Conservation (phyloP, 306 rosid genomes). For the Medicago arabica region DNA sequence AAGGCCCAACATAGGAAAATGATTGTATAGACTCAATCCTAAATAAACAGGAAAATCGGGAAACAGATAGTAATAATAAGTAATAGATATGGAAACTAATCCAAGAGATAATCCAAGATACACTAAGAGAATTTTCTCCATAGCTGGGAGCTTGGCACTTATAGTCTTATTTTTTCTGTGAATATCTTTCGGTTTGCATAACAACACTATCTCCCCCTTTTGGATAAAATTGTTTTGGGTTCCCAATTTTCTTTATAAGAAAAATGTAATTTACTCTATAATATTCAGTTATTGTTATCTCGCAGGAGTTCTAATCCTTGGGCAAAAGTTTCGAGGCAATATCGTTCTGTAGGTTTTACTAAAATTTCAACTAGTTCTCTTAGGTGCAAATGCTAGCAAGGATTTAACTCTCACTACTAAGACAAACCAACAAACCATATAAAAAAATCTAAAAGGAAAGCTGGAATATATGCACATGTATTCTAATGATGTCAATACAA, state of each 20-base stretch:
- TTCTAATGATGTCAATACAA: not conserved
- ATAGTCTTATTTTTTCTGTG: not conserved
- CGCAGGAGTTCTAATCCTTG: not conserved
- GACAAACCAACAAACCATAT: conserved; percentile 8
- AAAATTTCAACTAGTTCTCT: conserved; percentile 1
- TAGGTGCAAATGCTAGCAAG: no score
- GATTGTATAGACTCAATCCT: no score
- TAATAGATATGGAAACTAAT: no score
- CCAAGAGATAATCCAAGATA: no score
- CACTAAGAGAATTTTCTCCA: no score
- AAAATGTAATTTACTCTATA: not conserved
- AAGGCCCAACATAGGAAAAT: not conserved
- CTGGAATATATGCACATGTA: conserved; percentile 1
- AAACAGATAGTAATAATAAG: no score
- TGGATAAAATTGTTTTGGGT: not conserved
- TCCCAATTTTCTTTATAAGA: not conserved
- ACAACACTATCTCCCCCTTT: not conserved
- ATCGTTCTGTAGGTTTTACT: not conserved
- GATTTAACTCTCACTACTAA: conserved; percentile 11
- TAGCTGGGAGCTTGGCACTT: not conserved
- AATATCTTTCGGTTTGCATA: not conserved
- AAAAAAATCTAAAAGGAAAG: conserved; percentile 6
- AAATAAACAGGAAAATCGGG: no score
- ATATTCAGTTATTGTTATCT: not conserved
- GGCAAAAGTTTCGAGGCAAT: not conserved